Base-by-base conservation (phyloP, 2,329 filamentous ascomycete species). In the Fusarium verticillioides region DNA sequence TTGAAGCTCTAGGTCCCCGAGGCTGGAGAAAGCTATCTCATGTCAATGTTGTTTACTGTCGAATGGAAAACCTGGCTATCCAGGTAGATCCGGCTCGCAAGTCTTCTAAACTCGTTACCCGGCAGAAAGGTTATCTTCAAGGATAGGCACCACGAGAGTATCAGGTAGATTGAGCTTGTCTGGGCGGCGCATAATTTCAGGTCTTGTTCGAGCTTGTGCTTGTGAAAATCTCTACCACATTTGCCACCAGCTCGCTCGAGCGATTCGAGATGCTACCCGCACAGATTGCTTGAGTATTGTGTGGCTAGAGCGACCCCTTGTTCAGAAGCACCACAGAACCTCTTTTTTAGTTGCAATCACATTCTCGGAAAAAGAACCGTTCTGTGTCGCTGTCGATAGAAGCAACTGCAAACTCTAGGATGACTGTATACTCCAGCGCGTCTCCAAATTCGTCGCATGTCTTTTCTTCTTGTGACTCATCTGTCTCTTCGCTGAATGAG, bases 171-270 rank as follows among this genome's bases (percentile, higher is more conserved):
- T 44, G 11, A 19, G 4, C 9, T 19, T 44, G 11, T 19, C 18
- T 26, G 16, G 26, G 43, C 37, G 19, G 9, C 16, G 2, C 40
- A 23, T 43, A 43, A 23, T 43, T 43, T 43, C n/a, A 23, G 40
- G 15, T 2, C 16, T 10, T 18, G 40, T 43, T 43, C 15, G n/a
- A 23, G 40, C 40, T 43, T 23, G 40, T 23, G 11, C 16, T 18
- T 1, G 0, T 11, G n/a, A 43, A 43, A 4, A 5, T 23, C 40
- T 0, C 40, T 44, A 16, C 11, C 16, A 9, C 7, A 44, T 26
- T 26, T 18, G 23, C 23, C 16, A 9, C 23, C 7, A 28, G 23
- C 23, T 46, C 18, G 11, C 18, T 26, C 13, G 23, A 2, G 43
- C 16, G 11, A 46, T 28, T 19, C 23, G 18, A 28, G 3, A 0